phyloP scores from a whole-genome alignment of 768 basidiomycete genomes.

The Agrocybe chaxingu region DNA sequence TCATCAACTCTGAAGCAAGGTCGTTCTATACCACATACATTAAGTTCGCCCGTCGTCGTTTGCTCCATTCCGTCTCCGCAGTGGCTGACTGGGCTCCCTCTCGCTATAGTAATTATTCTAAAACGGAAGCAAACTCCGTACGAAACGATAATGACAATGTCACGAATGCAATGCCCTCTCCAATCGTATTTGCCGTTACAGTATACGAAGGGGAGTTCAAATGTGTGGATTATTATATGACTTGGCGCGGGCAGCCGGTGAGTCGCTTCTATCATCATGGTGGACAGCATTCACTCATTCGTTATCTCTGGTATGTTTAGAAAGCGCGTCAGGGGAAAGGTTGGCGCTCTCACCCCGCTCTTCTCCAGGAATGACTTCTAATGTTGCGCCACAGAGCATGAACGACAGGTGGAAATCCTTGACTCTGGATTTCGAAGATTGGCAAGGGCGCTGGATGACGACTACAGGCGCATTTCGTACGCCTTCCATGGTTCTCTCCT shows the following conservation, averaged over 20 bases:
- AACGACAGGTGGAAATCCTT: constrained; percentile 29
- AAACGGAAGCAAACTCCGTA: constrained; percentile 15
- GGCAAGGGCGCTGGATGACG: constrained; percentile 37
- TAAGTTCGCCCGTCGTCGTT: constrained; percentile 26
- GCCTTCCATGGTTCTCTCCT: constrained; percentile 11
- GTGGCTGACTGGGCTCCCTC: neutral
- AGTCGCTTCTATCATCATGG: constrained; percentile 10
- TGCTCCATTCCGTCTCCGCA: neutral
- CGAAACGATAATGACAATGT: constrained; percentile 17
- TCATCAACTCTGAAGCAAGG: constrained; percentile 39
- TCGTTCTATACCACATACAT: constrained; percentile 38
- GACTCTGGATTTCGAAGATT: constrained; percentile 42
- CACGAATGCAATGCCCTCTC: constrained; percentile 20
- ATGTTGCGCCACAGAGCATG: constrained; percentile 15
- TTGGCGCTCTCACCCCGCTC: constrained; percentile 1
- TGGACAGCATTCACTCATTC: neutral
- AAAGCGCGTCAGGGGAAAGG: constrained; percentile 20
- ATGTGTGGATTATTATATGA: constrained; percentile 49
- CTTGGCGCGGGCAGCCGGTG: constrained; percentile 43
- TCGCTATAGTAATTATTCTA: constrained; percentile 13
- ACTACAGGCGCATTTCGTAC: constrained; percentile 36
- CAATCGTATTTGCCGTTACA: constrained; percentile 45
- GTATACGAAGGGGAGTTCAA: constrained; percentile 34
- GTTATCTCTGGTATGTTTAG: constrained; percentile 9
- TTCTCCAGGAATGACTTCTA: neutral